Evolutionary conservation across 768 basidiomycete genomes (phyloP).

Genomic region (Boletus subparvulus): DNA sequence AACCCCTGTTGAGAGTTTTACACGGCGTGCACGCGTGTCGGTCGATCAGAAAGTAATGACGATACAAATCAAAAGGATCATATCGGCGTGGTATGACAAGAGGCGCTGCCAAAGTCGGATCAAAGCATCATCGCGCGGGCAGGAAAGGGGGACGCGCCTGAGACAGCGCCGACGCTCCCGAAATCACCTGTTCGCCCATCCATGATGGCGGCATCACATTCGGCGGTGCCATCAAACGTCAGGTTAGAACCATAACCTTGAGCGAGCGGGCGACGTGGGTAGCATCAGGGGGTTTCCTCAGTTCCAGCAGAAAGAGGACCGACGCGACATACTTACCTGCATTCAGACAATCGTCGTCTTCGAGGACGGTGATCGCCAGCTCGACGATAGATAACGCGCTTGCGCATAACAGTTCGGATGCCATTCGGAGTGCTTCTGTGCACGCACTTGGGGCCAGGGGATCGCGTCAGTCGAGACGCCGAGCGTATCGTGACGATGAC

Average conservation of each 20-base stretch:
- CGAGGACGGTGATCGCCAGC: conserved; percentile 54
- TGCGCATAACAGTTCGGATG: conserved; percentile 9
- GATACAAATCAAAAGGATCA: not conserved
- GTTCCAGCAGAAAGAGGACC: not conserved
- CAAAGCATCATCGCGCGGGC: not conserved
- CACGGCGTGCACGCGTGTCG: not conserved
- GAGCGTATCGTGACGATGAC: not conserved
- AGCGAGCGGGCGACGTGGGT: not conserved
- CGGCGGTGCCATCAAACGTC: conserved; percentile 69
- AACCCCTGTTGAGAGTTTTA: conserved; percentile 44
- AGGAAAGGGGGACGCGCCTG: conserved; percentile 43
- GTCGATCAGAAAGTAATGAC: not conserved
- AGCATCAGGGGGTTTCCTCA: not conserved
- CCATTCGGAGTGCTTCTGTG: conserved; percentile 36
- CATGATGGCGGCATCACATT: conserved; percentile 83
- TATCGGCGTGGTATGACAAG: not conserved
- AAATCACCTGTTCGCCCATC: conserved; percentile 48
- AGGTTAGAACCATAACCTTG: conserved; percentile 77
- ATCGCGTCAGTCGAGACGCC: conserved; percentile 3
- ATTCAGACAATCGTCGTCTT: conserved; percentile 67
- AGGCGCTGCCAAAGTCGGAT: not conserved
- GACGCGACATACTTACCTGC: conserved; percentile 48
- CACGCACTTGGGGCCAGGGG: conserved; percentile 47
- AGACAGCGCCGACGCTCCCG: conserved; percentile 72
- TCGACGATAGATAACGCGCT: conserved; percentile 49